A percentile compares a stretch with the other conserved stretches of the same genome.
Evolutionary conservation across 2,329 filamentous ascomycete species (phyloP).

Genomic region (Grosmannia clavigera): DNA sequence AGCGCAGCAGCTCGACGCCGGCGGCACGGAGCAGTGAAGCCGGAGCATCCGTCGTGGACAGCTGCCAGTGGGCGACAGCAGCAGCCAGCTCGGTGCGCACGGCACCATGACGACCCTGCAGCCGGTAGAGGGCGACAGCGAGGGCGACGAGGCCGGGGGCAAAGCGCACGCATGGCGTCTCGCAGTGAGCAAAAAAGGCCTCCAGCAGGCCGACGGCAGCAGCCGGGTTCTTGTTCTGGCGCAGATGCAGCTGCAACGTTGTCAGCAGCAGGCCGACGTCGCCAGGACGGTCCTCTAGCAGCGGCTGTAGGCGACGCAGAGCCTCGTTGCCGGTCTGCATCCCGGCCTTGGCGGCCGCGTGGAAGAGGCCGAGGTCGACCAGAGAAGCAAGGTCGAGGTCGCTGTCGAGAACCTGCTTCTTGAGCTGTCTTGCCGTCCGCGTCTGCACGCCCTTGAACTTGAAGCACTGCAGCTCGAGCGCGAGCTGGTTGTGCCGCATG

Average conservation of each 20-base stretch:
- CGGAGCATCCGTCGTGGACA: conserved; percentile 16
- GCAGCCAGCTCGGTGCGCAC: conserved; percentile 64
- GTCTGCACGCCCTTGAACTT: conserved; percentile 52
- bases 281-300: conserved; percentile 61
- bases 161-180: conserved; percentile 55
- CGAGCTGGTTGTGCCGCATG: conserved; percentile 49
- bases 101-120: conserved; percentile 59
- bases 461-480: conserved; percentile 51
- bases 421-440: conserved; percentile 32
- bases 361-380: conserved; percentile 33
- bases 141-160: conserved; percentile 76
- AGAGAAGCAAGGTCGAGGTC: conserved; percentile 10
- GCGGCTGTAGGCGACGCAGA: conserved; percentile 54
- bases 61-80: conserved; percentile 71
- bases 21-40: conserved; percentile 67
- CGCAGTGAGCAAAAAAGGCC: conserved; percentile 59
- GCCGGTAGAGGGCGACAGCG: conserved; percentile 64
- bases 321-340: conserved; percentile 52
- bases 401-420: conserved; percentile 16
- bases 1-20: conserved; percentile 70
- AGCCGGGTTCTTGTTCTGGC: conserved; percentile 58
- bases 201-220: conserved; percentile 68
- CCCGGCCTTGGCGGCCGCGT: conserved; percentile 63
- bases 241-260: conserved; percentile 68
- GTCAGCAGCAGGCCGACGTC: conserved; percentile 74